Percentiles rank a stretch among this genome's conserved stretches.
Evolutionary conservation across 2,329 filamentous ascomycete genomes (phyloP).

Genomic region (Cladobotryum protrusum): DNA sequence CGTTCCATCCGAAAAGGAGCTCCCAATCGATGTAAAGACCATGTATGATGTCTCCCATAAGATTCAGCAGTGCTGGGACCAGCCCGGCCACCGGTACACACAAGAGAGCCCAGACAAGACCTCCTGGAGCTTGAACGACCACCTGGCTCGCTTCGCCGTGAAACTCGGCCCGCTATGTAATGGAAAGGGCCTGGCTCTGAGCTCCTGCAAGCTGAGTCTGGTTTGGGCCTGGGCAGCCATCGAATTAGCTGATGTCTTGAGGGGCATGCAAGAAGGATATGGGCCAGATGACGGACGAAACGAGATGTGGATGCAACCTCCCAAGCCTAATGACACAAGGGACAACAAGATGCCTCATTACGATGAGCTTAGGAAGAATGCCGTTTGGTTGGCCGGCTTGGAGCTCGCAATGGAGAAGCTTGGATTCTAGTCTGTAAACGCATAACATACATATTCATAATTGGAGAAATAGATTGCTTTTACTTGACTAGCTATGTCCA

Average conservation of each 20-base stretch:
- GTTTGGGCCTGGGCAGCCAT: not conserved
- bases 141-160: not conserved
- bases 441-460: no score
- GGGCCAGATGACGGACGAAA: no score
- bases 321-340: no score
- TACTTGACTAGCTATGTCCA: no score
- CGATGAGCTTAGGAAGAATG: no score
- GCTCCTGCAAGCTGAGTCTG: not conserved
- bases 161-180: not conserved
- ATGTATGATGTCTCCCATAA: not conserved
- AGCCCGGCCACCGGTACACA: not conserved
- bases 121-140: not conserved
- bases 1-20: not conserved
- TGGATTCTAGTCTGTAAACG: no score
- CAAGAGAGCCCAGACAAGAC: not conserved
- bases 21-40: not conserved
- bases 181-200: not conserved
- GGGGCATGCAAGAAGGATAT: not conserved
- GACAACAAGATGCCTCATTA: no score
- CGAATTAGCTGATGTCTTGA: not conserved
- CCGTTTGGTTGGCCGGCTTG: no score
- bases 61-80: not conserved
- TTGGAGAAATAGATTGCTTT: no score
- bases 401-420: no score
- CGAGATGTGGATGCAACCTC: no score